Base-by-base conservation (phyloP, 176 grass and related monocot genomes). In the Zoysia pacifica region DNA sequence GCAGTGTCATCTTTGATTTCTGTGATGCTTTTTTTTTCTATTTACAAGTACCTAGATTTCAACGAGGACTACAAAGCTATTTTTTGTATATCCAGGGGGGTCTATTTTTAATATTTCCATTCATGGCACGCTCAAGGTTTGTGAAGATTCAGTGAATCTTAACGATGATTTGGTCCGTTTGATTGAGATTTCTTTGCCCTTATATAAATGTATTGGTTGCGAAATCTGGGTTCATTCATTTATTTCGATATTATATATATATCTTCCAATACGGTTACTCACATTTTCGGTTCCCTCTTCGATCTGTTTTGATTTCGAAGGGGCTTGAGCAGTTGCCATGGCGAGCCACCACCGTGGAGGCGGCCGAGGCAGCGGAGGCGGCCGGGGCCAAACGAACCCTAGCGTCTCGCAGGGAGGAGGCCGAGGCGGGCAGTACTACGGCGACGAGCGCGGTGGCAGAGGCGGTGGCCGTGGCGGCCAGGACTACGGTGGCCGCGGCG, bases 321-420 rank as follows among this genome's bases (percentile, higher is more conserved):
- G 10, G 7, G 1, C 5, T 14, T 49, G 55, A 62, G 45, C 5
- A 28, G 46, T 8, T 50, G 4, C 46, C 46, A 82, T 82, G 79
- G 56, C 69, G 59, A 73, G 58, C 18, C 58, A 81, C 10, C 79
- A 72, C 6, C 68, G 55, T 2, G 79, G 79, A 6, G 79, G 70
- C 4, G 70, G 79, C 38, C 49, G 75, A 4, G 28, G 28, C 28
- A 11, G 65, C 13, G 51, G 65, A 6, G 76, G 66, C 43, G 78
- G 52, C 14, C 4, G 66, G 20, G 48, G 49, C 8, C 51, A 59
- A 12, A 11, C 11, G 38, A 59, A 79, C 65, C 52, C 50, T 9
- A 80, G 70, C 78, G 42, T n/a, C 5, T 0, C 8, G 50, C 62
- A 83, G 20, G 70, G 19, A 0, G 40, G 64, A 38, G 79, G 79